Evolutionary conservation across 768 basidiomycete genomes (phyloP).

Genomic region (Xerocomellus chrysenteron): DNA sequence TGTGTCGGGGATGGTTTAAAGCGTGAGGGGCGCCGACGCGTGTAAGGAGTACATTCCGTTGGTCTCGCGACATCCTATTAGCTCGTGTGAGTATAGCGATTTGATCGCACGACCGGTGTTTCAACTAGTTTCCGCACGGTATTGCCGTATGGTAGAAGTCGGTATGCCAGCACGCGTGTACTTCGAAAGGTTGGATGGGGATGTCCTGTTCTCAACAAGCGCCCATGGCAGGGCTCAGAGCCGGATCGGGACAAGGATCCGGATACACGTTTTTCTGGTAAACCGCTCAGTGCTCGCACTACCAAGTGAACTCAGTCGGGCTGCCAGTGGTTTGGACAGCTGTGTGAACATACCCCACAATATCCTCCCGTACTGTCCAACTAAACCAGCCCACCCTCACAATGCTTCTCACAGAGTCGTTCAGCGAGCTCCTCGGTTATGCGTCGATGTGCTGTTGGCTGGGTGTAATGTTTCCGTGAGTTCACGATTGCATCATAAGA

Average conservation of each 20-base stretch:
- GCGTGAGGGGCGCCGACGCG: not conserved
- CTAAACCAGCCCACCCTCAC: not conserved
- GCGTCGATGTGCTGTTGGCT: slow-evolving; percentile 78
- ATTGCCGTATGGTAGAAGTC: too few relatives aligned
- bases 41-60: too few relatives aligned
- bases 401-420: slow-evolving; percentile 22
- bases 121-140: too few relatives aligned
- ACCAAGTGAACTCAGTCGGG: not conserved
- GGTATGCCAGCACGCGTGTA: too few relatives aligned
- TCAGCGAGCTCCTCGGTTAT: slow-evolving; percentile 71
- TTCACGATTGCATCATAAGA: slow-evolving; percentile 20
- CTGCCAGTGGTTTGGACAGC: not conserved
- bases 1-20: slow-evolving; percentile 41
- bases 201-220: too few relatives aligned
- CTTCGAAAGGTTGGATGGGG: too few relatives aligned
- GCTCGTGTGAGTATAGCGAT: not conserved
- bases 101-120: not conserved
- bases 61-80: too few relatives aligned
- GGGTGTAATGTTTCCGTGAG: slow-evolving; percentile 86
- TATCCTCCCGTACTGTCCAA: slow-evolving; percentile 3
- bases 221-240: too few relatives aligned
- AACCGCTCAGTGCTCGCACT: not conserved
- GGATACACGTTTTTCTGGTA: too few relatives aligned
- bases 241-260: too few relatives aligned
- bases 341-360: slow-evolving; percentile 19